A percentile compares a stretch with the other conserved stretches of the same genome.
Conservation (phyloP, 208 protist species). For the Tritrichomonas musculus region DNA sequence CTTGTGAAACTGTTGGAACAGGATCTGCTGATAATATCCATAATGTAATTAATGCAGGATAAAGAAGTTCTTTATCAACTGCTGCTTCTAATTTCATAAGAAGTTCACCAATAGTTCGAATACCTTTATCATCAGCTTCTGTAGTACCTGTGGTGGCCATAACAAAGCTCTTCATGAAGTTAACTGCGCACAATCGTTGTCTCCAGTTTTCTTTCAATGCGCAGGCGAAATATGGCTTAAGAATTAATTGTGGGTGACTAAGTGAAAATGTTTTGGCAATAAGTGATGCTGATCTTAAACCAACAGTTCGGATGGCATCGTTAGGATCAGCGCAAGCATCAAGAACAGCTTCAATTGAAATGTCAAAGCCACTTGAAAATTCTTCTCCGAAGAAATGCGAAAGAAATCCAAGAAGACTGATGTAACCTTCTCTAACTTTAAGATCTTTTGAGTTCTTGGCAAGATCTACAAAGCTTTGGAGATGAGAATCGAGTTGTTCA, state of each 20-base stretch:
- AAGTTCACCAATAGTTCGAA: neutral
- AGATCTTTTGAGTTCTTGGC: neutral
- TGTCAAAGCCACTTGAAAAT: neutral
- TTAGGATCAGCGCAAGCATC: constrained; percentile 23
- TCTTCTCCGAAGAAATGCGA: constrained; percentile 34
- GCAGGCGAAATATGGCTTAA: neutral
- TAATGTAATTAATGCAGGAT: neutral
- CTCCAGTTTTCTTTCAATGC: constrained; percentile 29
- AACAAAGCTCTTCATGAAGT: constrained; percentile 28
- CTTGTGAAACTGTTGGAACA: neutral
- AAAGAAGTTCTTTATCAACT: neutral
- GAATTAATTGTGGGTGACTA: neutral
- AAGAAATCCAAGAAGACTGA: neutral
- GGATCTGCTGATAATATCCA: neutral
- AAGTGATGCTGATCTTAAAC: neutral
- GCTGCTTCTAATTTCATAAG: neutral
- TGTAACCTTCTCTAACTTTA: neutral
- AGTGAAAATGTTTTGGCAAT: neutral
- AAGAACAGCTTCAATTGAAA: constrained; percentile 15
- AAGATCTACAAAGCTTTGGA: neutral
- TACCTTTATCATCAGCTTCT: constrained; percentile 33
- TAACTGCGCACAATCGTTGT: neutral
- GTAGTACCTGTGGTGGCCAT: neutral
- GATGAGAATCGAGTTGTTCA: neutral
- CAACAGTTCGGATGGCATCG: constrained; percentile 11